A percentile compares a stretch with the other conserved stretches of the same genome.
Evolutionary conservation across 2,329 filamentous ascomycete genomes (phyloP).

Genomic region (Colletotrichum endophyticum): DNA sequence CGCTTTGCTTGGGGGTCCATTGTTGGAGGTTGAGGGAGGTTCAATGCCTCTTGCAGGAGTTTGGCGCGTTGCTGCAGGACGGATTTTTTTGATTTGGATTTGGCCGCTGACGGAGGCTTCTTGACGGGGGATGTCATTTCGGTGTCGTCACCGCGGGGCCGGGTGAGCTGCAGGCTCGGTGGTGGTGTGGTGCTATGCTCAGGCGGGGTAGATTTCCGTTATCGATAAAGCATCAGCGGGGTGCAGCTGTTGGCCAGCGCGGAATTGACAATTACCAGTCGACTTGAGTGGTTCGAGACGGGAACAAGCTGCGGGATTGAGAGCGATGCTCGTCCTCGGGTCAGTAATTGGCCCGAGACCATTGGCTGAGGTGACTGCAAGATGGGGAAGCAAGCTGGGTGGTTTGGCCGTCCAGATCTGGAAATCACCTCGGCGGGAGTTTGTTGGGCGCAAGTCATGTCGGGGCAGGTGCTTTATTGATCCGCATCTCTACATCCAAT

Average conservation of each 20-base stretch:
- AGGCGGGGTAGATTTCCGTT: slow-evolving; percentile 3
- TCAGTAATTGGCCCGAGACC: background rate
- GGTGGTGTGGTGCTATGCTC: background rate
- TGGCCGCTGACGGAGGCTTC: background rate
- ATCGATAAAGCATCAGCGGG: slow-evolving; percentile 12
- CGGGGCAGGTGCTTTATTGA: background rate
- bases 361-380: background rate
- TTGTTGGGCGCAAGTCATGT: background rate
- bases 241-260: background rate
- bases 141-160: slow-evolving; percentile 5
- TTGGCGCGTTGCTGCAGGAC: background rate
- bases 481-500: background rate
- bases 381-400: background rate
- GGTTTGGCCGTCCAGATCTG: background rate
- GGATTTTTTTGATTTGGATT: background rate
- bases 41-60: background rate
- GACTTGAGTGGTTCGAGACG: background rate
- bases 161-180: background rate
- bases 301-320: background rate
- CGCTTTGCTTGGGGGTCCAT: slow-evolving; percentile 30
- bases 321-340: background rate
- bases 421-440: slow-evolving; percentile 1
- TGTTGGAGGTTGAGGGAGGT: background rate
- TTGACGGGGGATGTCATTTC: slow-evolving; percentile 11
- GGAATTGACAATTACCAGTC: background rate